Evolutionary conservation across 2,329 filamentous ascomycete genomes (phyloP).

Genomic region (Tolypocladium tropicale): DNA sequence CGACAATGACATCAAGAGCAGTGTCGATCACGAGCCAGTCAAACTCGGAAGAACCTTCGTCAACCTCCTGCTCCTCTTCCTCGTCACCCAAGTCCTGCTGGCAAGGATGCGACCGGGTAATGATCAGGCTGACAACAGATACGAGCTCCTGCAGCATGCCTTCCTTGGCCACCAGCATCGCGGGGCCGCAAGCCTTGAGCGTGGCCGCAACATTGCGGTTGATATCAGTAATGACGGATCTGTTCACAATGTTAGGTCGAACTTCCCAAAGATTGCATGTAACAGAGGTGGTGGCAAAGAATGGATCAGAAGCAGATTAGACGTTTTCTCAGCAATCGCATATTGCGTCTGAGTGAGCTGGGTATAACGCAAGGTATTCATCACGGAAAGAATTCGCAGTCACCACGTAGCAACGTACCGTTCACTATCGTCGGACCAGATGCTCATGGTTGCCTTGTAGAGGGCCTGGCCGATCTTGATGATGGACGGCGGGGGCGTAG

Average conservation of each 20-base stretch:
- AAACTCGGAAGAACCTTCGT: conserved; percentile 79
- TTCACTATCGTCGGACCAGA: conserved; percentile 87
- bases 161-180: conserved; percentile 64
- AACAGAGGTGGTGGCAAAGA: conserved; percentile 7
- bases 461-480: conserved; percentile 79
- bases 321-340: conserved; percentile 83
- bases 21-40: conserved; percentile 97
- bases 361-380: conserved; percentile 90
- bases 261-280: neutral
- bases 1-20: conserved; percentile 80
- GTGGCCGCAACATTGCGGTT: conserved; percentile 88
- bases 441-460: conserved; percentile 69
- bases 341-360: conserved; percentile 98
- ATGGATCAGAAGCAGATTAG: conserved; percentile 28
- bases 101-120: conserved; percentile 85
- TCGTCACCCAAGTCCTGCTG: conserved; percentile 82
- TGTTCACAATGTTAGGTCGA: conserved; percentile 24
- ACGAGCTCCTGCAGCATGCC: conserved; percentile 63
- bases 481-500: conserved; percentile 68
- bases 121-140: conserved; percentile 64
- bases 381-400: conserved; percentile 43
- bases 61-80: conserved; percentile 63
- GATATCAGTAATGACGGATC: conserved; percentile 84
- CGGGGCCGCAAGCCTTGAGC: conserved; percentile 82
- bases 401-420: conserved; percentile 55